Conservation (phyloP, 768 basidiomycete species). For the Pisolithus orientalis region DNA sequence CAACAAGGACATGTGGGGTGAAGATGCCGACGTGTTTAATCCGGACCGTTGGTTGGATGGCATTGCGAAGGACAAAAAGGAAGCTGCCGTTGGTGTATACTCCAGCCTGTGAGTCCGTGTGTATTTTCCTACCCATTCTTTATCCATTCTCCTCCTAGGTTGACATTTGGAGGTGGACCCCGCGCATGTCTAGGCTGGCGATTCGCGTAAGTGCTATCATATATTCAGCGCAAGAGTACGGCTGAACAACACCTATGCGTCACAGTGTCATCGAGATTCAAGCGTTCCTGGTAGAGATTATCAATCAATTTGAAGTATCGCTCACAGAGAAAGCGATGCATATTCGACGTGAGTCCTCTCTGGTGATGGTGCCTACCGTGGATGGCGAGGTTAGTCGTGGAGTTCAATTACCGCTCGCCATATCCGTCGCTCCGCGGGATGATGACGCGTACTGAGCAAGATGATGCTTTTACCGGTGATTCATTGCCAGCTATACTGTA, state of each 20-base stretch:
- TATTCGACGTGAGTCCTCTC: constrained; percentile 20
- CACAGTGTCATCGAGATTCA: constrained; percentile 45
- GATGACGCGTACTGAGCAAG: background rate
- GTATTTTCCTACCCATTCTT: background rate
- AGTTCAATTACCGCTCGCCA: constrained; percentile 26
- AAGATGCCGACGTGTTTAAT: constrained; percentile 27
- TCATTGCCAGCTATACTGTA: too few species aligned
- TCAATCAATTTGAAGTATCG: constrained; percentile 48
- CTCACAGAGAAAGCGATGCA: constrained; percentile 22
- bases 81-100: constrained; percentile 22
- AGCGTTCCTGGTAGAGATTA: constrained; percentile 49
- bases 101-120: constrained; percentile 16
- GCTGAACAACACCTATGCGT: background rate
- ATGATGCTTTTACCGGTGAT: too few species aligned
- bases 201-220: constrained; percentile 19
- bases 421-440: constrained; percentile 14
- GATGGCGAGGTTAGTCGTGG: constrained; percentile 26
- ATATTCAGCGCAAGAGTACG: too few species aligned
- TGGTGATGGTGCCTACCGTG: constrained; percentile 30
- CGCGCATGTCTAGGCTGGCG: constrained; percentile 26
- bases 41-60: constrained; percentile 23
- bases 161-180: constrained; percentile 23
- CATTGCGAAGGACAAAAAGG: constrained; percentile 11
- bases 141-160: constrained; percentile 8
- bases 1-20: constrained; percentile 24